Conservation (phyloP, 768 basidiomycete genomes). For the Zangia roseola region DNA sequence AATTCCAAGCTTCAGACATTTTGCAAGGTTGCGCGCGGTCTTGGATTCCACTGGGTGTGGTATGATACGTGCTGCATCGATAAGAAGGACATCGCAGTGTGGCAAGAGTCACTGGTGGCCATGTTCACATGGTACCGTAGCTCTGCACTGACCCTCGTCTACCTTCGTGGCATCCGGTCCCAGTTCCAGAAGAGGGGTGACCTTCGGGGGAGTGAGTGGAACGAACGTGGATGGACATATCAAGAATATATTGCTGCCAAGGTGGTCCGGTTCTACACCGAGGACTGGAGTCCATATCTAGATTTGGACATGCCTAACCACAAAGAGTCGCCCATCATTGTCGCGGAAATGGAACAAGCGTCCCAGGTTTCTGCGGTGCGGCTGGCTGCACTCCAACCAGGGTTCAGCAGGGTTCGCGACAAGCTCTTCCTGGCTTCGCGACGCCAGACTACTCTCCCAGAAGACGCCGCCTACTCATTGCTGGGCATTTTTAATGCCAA, state of each 20-base stretch:
- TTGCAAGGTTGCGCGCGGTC: not conserved
- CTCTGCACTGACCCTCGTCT: slow-evolving; percentile 6
- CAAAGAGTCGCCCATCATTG: slow-evolving; percentile 5
- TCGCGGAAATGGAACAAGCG: slow-evolving; percentile 9
- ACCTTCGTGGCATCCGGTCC: slow-evolving; percentile 6
- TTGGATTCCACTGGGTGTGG: slow-evolving; percentile 13
- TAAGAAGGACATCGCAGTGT: not conserved
- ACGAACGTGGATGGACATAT: not conserved
- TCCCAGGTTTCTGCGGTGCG: not conserved
- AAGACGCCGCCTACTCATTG: slow-evolving; percentile 1
- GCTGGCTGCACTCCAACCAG: not conserved
- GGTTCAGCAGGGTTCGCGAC: slow-evolving; percentile 10
- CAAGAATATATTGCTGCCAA: not conserved
- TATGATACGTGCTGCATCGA: slow-evolving; percentile 9
- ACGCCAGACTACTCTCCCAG: slow-evolving; percentile 5
- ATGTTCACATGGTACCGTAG: slow-evolving; percentile 9
- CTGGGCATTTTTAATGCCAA: too few species aligned
- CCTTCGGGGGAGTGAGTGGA: slow-evolving; percentile 11
- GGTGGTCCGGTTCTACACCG: slow-evolving; percentile 10
- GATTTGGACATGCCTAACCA: slow-evolving; percentile 1
- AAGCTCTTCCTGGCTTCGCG: slow-evolving; percentile 12
- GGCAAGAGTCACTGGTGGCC: slow-evolving; percentile 13
- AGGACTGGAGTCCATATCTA: not conserved
- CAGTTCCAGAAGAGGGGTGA: not conserved
- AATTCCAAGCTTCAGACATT: slow-evolving; percentile 7